A percentile compares a stretch with the other conserved stretches of the same genome.
Conservation (phyloP, 768 basidiomycete species). For the Tricholoma saponaceum region DNA sequence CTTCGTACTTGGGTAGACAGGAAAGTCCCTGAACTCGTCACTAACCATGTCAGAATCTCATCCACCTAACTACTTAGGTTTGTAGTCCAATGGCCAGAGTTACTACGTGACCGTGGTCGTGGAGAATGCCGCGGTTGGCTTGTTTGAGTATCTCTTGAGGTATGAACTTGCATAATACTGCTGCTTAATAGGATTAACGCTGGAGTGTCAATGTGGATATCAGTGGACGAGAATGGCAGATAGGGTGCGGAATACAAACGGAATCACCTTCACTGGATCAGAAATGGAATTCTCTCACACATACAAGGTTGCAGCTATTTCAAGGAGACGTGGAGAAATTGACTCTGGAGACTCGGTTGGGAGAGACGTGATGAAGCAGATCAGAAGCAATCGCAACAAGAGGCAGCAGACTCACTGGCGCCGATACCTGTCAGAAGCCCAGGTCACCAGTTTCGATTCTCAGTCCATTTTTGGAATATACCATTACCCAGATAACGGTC, state of each 20-base stretch:
- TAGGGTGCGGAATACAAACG: too few species aligned
- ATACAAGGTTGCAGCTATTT: neutral
- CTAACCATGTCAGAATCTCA: neutral
- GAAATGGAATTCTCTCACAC: too few species aligned
- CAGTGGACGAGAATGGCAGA: too few species aligned
- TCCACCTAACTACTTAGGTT: slow-evolving; percentile 46
- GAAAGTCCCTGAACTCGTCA: slow-evolving; percentile 31
- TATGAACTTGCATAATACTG: neutral
- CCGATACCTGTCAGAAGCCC: too few species aligned
- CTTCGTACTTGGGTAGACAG: slow-evolving; percentile 80
- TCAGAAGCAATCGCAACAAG: neutral
- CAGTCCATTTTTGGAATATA: neutral
- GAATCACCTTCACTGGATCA: too few species aligned
- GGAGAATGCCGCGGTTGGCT: slow-evolving; percentile 62
- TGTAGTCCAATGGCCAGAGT: slow-evolving; percentile 84
- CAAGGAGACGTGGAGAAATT: neutral
- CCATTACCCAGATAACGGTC: neutral
- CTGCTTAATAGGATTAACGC: too few species aligned
- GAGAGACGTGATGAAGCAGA: neutral
- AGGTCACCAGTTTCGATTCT: neutral
- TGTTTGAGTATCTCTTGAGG: slow-evolving; percentile 36
- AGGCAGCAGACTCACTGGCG: too few species aligned
- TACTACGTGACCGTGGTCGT: slow-evolving; percentile 35
- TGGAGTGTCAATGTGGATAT: too few species aligned
- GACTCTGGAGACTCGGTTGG: too few species aligned